Evolutionary conservation across 495 filamentous ascomycete species (phyloP).

Genomic region (Lepidopterella palustris): DNA sequence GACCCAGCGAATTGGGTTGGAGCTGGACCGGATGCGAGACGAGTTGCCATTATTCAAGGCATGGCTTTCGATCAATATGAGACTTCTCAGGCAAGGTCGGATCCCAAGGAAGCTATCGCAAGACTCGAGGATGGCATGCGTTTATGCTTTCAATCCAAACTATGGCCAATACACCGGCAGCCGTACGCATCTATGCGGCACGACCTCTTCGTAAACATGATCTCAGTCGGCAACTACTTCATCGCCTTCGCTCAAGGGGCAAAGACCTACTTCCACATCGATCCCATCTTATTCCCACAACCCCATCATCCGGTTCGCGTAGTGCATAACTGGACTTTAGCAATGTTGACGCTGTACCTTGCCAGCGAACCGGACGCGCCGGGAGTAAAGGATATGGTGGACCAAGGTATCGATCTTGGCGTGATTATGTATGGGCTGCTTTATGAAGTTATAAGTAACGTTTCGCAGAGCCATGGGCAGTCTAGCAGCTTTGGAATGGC

Average conservation of each 20-base stretch:
- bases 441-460: slow-evolving; percentile 25
- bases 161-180: slow-evolving; percentile 28
- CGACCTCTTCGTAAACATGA: slow-evolving; percentile 29
- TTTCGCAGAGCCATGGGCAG: slow-evolving; percentile 33
- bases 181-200: slow-evolving; percentile 29
- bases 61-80: slow-evolving; percentile 15
- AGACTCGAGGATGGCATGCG: slow-evolving; percentile 16
- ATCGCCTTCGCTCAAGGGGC: slow-evolving; percentile 22
- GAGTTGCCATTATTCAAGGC: slow-evolving; percentile 25
- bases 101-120: slow-evolving; percentile 11
- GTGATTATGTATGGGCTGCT: slow-evolving; percentile 30
- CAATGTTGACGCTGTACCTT: slow-evolving; percentile 30
- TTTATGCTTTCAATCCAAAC: slow-evolving; percentile 13
- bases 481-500: slow-evolving; percentile 29
- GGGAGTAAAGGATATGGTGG: slow-evolving; percentile 3
- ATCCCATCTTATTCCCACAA: slow-evolving; percentile 33
- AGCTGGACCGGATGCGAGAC: slow-evolving; percentile 1
- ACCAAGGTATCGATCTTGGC: slow-evolving; percentile 27
- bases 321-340: slow-evolving; percentile 35
- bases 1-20: slow-evolving; percentile 23
- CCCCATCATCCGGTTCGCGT: slow-evolving; percentile 34
- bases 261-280: slow-evolving; percentile 30
- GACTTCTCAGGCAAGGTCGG: background rate
- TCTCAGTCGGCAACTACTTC: slow-evolving; percentile 9
- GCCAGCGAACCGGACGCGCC: slow-evolving; percentile 9